Percentiles rank a stretch among this genome's conserved stretches.
Evolutionary conservation across 139 green algal species (phyloP).

Genomic region (Volvox reticuliferus): DNA sequence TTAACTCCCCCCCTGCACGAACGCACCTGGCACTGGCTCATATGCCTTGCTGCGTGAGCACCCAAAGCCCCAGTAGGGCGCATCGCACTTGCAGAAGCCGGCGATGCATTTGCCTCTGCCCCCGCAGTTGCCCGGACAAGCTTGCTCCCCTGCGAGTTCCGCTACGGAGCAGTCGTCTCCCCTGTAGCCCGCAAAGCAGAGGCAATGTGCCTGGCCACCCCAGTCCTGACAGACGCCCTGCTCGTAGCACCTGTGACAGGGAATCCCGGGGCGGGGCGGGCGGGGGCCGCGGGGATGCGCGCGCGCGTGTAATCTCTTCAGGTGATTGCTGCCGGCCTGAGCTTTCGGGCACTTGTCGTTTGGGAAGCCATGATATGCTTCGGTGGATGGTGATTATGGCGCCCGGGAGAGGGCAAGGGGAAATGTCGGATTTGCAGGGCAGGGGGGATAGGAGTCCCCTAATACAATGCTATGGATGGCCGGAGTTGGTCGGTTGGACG

Average conservation of each 20-base stretch:
- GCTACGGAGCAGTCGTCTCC: not conserved
- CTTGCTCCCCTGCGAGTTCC: not conserved
- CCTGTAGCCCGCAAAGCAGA: conserved; percentile 23
- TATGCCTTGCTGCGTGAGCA: conserved; percentile 42
- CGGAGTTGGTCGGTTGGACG: no score
- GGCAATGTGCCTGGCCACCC: not conserved
- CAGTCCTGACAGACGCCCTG: not conserved
- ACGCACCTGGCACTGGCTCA: not conserved
- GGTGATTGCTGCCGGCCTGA: no score
- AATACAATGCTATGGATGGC: no score
- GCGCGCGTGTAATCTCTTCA: no score
- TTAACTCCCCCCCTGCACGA: not conserved
- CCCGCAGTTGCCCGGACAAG: conserved; percentile 20
- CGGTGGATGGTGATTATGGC: no score
- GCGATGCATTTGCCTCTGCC: conserved; percentile 31
- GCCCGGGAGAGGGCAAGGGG: no score
- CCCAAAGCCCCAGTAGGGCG: conserved; percentile 41
- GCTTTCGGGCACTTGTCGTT: no score
- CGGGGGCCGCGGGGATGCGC: no score
- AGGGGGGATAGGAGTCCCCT: no score
- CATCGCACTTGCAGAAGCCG: conserved; percentile 55
- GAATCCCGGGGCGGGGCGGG: not conserved
- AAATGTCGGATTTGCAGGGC: no score
- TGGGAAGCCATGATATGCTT: no score
- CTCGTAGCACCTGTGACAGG: conserved; percentile 9